Evolutionary conservation across 345 rosid genomes (phyloP).

Genomic region (Kandelia obovata): DNA sequence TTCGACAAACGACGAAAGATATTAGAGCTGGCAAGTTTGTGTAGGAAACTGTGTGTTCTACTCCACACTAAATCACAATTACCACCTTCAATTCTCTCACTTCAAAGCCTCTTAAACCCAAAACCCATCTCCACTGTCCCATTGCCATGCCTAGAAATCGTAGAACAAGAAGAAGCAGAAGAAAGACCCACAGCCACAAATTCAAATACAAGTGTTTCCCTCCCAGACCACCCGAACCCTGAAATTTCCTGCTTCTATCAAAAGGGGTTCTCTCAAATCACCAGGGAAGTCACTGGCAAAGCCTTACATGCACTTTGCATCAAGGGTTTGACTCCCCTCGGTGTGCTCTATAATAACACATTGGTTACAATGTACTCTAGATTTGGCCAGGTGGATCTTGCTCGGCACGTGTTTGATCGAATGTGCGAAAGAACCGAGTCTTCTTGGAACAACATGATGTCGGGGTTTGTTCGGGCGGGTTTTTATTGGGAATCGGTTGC

Average conservation of each 20-base stretch:
- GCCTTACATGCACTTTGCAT: conserved; percentile 75
- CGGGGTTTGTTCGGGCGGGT: conserved; percentile 59
- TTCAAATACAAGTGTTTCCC: conserved; percentile 25
- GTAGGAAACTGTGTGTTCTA: conserved; percentile 7
- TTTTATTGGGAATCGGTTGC: conserved; percentile 39
- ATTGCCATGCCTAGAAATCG: conserved; percentile 27
- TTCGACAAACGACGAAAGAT: background rate
- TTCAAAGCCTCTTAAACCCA: conserved; percentile 16
- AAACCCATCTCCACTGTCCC: conserved; percentile 32
- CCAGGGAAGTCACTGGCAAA: conserved; percentile 44
- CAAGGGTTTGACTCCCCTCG: conserved; percentile 40
- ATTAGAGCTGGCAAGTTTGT: conserved; percentile 30
- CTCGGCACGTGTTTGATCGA: conserved; percentile 70
- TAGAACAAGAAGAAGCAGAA: conserved; percentile 4
- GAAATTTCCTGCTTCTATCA: conserved; percentile 56
- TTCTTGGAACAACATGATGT: conserved; percentile 85
- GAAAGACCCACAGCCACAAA: conserved; percentile 7
- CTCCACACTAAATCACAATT: conserved; percentile 12
- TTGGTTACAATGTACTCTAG: conserved; percentile 62
- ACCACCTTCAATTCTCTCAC: conserved; percentile 9
- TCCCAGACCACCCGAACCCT: conserved; percentile 55
- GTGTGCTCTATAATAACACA: conserved; percentile 55
- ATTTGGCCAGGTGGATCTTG: conserved; percentile 39
- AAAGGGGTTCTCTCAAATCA: conserved; percentile 78
- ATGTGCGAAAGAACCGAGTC: conserved; percentile 61